Evolutionary conservation across 495 filamentous ascomycete genomes (phyloP), one percentile per base, ranked within the genome.

Genomic region (Penicillium atrosanguineum): DNA sequence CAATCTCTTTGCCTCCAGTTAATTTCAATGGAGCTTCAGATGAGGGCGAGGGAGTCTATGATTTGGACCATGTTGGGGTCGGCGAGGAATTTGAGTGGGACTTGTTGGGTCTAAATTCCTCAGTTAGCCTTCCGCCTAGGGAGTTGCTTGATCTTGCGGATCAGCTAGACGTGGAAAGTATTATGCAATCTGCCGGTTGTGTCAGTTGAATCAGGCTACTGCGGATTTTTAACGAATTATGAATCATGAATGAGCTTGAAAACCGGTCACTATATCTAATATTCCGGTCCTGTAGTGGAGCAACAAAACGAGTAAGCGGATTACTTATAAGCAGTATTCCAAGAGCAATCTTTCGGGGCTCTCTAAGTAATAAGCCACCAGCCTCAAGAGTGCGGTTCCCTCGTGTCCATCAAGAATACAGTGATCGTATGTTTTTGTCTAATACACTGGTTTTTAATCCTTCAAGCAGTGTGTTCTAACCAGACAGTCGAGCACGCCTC

Each of bases 351-450:
- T 83, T 29, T 86, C 70, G 7, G 91, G 91, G 59, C 95, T 88
- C 74, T 96, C 89, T 56, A 95, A 91, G 68, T 89, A 94, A 64
- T 91, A 83, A 75, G 93, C 92, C 56, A 94, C 63, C 62, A 77
- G 42, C 29, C 92, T 84, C 57, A 96, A 72, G 77, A 96, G 95
- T 39, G 87, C 89, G 18, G 91, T 88, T 7, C 89, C 23, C 5
- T 23, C 23, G 23, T 5, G 23, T 23, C 23, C 23, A 23, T 23
- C 5, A 2, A 23, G 2, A 5, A 23, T 23, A 5, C 23, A 5
- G 23, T 23, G 23, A 23, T 5, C 5, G 23, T 23, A 23, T 23
- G n/a, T n/a, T n/a, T n/a, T n/a, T n/a, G n/a, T n/a, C n/a, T n/a
- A n/a, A n/a, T n/a, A n/a, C n/a, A n/a, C n/a, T n/a, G n/a, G n/a